These are phyloP conservation scores for Hypoxylon cercidicola DNA, from an alignment of 495 filamentous ascomycete genomes.

Conservation along the genomic window DNA sequence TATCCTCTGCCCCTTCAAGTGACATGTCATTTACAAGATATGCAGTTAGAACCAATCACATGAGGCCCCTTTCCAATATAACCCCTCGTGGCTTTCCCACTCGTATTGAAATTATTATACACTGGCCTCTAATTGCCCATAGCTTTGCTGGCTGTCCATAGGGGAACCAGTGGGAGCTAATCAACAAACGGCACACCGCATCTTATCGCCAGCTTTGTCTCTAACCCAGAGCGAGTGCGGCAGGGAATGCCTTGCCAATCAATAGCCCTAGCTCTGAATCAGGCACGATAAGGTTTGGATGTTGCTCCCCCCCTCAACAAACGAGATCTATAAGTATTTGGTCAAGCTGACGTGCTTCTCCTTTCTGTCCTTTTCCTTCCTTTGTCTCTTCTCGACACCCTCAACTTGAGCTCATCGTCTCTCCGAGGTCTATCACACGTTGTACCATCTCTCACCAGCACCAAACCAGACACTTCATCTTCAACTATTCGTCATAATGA, in stretches of 20 bases:
- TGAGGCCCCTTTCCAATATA: too few species aligned
- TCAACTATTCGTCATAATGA: slow-evolving; percentile 33
- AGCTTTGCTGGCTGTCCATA: not conserved
- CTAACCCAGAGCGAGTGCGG: slow-evolving; percentile 3
- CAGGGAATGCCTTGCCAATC: slow-evolving; percentile 2
- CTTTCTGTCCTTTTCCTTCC: slow-evolving; percentile 1
- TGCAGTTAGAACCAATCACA: too few species aligned
- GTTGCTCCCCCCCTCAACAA: not conserved
- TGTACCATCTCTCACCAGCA: not conserved
- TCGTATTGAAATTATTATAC: not conserved
- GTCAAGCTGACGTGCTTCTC: not conserved
- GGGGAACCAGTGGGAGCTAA: not conserved
- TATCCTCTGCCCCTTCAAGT: too few species aligned
- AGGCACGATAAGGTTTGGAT: slow-evolving; percentile 3
- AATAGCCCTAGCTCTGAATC: too few species aligned
- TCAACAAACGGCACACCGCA: slow-evolving; percentile 6
- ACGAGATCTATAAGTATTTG: not conserved
- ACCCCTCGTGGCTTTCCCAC: too few species aligned
- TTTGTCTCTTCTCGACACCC: not conserved
- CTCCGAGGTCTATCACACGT: not conserved
- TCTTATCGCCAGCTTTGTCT: not conserved
- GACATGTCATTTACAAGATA: too few species aligned
- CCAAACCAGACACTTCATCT: slow-evolving; percentile 1
- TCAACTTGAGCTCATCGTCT: not conserved
- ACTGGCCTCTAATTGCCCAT: not conserved